Evolutionary conservation across 768 basidiomycete genomes (phyloP).

Genomic region (Tylopilus sp.): DNA sequence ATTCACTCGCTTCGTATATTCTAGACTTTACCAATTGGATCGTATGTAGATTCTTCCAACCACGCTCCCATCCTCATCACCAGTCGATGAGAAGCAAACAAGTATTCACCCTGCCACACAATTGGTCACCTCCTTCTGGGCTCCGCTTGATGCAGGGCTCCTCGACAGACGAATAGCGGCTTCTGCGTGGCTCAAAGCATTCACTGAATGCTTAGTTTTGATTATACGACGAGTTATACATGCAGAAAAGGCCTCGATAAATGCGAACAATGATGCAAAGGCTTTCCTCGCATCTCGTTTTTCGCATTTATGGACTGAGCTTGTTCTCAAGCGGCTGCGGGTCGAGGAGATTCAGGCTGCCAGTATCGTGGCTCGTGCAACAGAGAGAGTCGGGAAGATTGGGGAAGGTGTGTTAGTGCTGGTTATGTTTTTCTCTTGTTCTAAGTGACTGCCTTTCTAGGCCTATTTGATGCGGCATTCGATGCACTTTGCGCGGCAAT

Average conservation of each 20-base stretch:
- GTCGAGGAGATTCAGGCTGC: slow-evolving; percentile 45
- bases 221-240: slow-evolving; percentile 36
- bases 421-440: slow-evolving; percentile 24
- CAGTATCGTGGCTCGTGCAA: slow-evolving; percentile 40
- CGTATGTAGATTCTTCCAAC: slow-evolving; percentile 19
- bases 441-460: slow-evolving; percentile 25
- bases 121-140: slow-evolving; percentile 80
- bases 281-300: slow-evolving; percentile 45
- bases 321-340: slow-evolving; percentile 43
- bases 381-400: slow-evolving; percentile 41
- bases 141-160: slow-evolving; percentile 53
- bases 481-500: slow-evolving; percentile 32
- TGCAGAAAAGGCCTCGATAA: neutral
- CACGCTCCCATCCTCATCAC: slow-evolving; percentile 10
- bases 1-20: neutral
- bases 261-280: slow-evolving; percentile 4
- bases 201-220: slow-evolving; percentile 69
- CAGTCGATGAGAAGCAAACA: neutral
- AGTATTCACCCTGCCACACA: slow-evolving; percentile 36
- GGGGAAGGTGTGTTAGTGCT: slow-evolving; percentile 37
- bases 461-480: slow-evolving; percentile 52
- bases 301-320: slow-evolving; percentile 45
- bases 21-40: neutral
- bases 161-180: slow-evolving; percentile 21
- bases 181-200: slow-evolving; percentile 63